These are phyloP conservation scores for Mercurialis annua DNA, from an alignment of 345 rosid genomes.

Conservation along the genomic window DNA sequence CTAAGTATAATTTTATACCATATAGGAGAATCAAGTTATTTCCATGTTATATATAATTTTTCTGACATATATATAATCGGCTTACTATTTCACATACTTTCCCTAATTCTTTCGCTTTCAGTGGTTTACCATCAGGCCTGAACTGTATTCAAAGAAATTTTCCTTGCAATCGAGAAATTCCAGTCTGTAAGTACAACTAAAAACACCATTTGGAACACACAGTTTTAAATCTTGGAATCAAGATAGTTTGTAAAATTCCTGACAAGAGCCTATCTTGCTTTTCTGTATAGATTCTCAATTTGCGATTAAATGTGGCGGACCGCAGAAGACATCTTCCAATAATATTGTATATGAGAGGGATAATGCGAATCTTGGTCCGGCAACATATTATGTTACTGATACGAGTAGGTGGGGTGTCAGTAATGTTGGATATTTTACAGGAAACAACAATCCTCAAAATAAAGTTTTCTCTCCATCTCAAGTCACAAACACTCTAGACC, in stretches of 20 bases:
- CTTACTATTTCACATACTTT: not conserved
- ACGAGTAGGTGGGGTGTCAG: conserved; percentile 45
- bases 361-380: conserved; percentile 48
- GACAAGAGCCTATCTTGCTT: not conserved
- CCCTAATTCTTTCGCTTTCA: conserved; percentile 22
- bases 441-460: conserved; percentile 30
- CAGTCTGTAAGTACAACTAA: conserved; percentile 47
- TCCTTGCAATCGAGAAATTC: conserved; percentile 53
- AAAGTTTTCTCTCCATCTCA: conserved; percentile 27
- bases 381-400: conserved; percentile 46
- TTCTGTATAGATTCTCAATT: conserved; percentile 46
- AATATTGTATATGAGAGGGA: conserved; percentile 46
- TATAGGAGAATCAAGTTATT: too few relatives aligned
- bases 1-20: too few relatives aligned
- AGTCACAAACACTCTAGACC: conserved; percentile 33
- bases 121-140: conserved; percentile 46
- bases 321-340: conserved; percentile 34
- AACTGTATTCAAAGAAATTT: conserved; percentile 65
- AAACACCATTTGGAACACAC: not conserved
- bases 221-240: not conserved
- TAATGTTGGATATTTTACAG: conserved; percentile 40
- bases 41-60: too few relatives aligned
- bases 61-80: not conserved
- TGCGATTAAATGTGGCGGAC: conserved; percentile 66
- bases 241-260: not conserved